Conservation (phyloP, 2,329 filamentous ascomycete species). For the Aspergillus pseudoterreus region DNA sequence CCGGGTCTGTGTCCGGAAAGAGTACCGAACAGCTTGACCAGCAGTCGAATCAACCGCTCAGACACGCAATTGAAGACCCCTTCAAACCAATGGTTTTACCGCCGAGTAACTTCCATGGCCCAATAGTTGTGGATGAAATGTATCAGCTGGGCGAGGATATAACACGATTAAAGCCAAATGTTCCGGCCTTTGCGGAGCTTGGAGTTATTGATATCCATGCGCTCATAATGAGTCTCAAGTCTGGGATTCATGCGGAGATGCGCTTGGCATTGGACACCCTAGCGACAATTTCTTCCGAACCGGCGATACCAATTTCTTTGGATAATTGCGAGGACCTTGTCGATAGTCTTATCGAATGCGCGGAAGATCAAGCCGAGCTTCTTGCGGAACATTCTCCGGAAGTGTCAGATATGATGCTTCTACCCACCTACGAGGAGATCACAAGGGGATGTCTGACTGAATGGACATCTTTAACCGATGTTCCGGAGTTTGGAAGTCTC, state of each 20-base stretch:
- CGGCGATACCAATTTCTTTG: slow-evolving; percentile 62
- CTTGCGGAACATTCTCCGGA: slow-evolving; percentile 82
- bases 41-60: slow-evolving; percentile 29
- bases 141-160: slow-evolving; percentile 65
- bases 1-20: slow-evolving; percentile 25
- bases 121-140: slow-evolving; percentile 65
- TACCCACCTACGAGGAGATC: slow-evolving; percentile 84
- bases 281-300: slow-evolving; percentile 64
- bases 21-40: slow-evolving; percentile 26
- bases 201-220: slow-evolving; percentile 88
- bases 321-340: slow-evolving; percentile 81
- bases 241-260: slow-evolving; percentile 85
- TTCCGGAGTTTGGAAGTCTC: slow-evolving; percentile 68
- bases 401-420: slow-evolving; percentile 78
- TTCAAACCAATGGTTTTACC: slow-evolving; percentile 47
- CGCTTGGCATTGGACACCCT: slow-evolving; percentile 83
- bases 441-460: slow-evolving; percentile 74
- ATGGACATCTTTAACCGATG: slow-evolving; percentile 66
- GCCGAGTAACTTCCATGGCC: slow-evolving; percentile 62
- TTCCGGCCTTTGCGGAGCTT: slow-evolving; percentile 71
- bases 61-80: slow-evolving; percentile 39
- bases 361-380: slow-evolving; percentile 79
- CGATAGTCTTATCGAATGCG: slow-evolving; percentile 84
- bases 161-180: slow-evolving; percentile 65
- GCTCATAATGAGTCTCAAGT: slow-evolving; percentile 83